These are phyloP conservation scores for Salix arbutifolia DNA, from an alignment of 345 rosid genomes.

Conservation along the genomic window DNA sequence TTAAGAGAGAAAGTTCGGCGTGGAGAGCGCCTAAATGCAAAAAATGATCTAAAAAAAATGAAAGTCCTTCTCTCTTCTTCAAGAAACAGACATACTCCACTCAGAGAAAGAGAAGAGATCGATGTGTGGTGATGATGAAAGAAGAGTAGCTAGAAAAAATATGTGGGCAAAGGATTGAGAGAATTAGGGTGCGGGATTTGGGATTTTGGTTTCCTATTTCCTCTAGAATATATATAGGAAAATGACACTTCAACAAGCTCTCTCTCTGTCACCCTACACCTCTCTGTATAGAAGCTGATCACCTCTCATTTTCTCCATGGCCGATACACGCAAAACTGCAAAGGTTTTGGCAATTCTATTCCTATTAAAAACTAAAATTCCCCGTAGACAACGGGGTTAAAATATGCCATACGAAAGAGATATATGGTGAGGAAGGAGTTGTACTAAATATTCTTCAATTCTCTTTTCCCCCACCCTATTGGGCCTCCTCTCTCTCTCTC, in stretches of 20 bases:
- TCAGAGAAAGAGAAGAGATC: not conserved
- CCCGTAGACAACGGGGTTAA: slow-evolving; percentile 12
- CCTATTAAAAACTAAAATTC: not conserved
- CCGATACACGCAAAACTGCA: slow-evolving; percentile 6
- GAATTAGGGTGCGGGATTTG: slow-evolving; percentile 1
- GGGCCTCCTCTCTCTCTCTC: not conserved
- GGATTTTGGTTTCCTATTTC: slow-evolving; percentile 17
- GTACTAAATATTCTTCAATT: not conserved
- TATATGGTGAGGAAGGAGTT: not conserved
- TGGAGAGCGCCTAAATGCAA: not conserved
- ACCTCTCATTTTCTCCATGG: slow-evolving; percentile 5
- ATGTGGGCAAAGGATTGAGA: not conserved
- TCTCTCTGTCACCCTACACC: not conserved
- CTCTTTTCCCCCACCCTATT: not conserved
- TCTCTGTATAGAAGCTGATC: not conserved
- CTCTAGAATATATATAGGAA: slow-evolving; percentile 54
- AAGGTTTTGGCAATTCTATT: not conserved
- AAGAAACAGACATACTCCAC: slow-evolving; percentile 17
- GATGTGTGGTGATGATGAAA: slow-evolving; percentile 21
- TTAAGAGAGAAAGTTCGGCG: not conserved
- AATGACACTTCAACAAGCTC: slow-evolving; percentile 42
- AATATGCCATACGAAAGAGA: not conserved
- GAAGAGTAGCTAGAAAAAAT: slow-evolving; percentile 5
- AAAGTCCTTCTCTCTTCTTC: not conserved
- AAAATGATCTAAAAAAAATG: not conserved